Conservation (phyloP, 2,329 filamentous ascomycete species). For the Coccinonectria pachysandricola region DNA sequence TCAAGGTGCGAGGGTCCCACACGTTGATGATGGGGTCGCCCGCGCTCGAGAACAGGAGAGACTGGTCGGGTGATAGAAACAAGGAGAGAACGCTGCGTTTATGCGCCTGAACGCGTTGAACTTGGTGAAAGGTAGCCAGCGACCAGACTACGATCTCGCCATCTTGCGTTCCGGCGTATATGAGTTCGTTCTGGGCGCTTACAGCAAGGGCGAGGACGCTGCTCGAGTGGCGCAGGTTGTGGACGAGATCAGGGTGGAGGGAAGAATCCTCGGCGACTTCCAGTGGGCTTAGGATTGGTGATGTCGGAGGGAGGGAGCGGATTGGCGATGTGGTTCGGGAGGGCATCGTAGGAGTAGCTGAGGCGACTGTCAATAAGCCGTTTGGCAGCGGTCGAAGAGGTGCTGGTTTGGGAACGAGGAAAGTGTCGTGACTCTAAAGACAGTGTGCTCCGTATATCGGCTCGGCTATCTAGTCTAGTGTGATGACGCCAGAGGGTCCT, state of each 20-base stretch:
- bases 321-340: conserved; percentile 14
- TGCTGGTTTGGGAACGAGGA: too few species aligned
- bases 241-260: conserved; percentile 51
- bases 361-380: conserved; percentile 4
- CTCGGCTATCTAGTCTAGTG: too few species aligned
- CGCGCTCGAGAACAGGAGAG: conserved; percentile 80
- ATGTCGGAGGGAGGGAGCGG: conserved; percentile 13
- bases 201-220: conserved; percentile 77
- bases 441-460: too few species aligned
- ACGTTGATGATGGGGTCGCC: conserved; percentile 92
- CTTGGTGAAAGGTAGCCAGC: conserved; percentile 74
- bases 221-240: conserved; percentile 66
- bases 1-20: conserved; percentile 72
- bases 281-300: conserved; percentile 15
- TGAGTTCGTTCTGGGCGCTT: conserved; percentile 63
- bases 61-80: conserved; percentile 63
- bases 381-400: not conserved
- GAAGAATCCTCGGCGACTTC: conserved; percentile 14
- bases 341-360: conserved; percentile 14
- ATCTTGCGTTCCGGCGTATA: conserved; percentile 88
- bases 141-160: conserved; percentile 92
- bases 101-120: conserved; percentile 74
- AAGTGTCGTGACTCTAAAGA: too few species aligned
- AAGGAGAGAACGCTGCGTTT: conserved; percentile 83
- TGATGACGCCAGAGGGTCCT: too few species aligned